A percentile compares a stretch with the other conserved stretches of the same genome.
These are phyloP conservation scores for Aureobasidium sp. DNA, from an alignment of 2,329 filamentous ascomycete species.

Conservation along the genomic window DNA sequence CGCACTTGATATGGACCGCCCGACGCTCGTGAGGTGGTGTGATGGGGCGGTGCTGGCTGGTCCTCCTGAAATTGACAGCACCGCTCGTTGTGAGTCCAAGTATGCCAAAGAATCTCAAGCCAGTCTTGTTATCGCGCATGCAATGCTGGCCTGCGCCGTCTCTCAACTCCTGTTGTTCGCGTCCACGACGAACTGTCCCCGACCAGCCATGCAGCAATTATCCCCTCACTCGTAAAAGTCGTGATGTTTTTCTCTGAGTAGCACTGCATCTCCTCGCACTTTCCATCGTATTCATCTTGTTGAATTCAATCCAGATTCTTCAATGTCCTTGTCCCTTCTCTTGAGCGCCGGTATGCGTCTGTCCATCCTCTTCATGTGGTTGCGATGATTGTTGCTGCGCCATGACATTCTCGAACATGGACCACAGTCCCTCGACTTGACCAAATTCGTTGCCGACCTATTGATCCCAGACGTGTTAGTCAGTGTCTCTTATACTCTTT, in stretches of 20 bases:
- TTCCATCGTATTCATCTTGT: background rate
- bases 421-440: slow-evolving; percentile 98
- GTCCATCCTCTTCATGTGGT: background rate
- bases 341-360: background rate
- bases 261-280: background rate
- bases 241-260: background rate
- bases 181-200: too few species aligned
- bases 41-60: too few species aligned
- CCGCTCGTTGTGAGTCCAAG: too few species aligned
- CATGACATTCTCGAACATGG: slow-evolving; percentile 98
- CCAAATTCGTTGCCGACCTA: slow-evolving; percentile 91
- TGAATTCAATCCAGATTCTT: background rate
- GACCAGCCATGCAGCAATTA: too few species aligned
- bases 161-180: too few species aligned
- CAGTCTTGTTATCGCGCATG: too few species aligned
- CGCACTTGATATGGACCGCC: too few species aligned
- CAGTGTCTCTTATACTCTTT: background rate
- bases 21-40: too few species aligned
- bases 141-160: too few species aligned
- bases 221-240: background rate
- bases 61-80: too few species aligned
- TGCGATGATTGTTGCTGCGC: slow-evolving; percentile 48
- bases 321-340: background rate
- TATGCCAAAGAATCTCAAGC: too few species aligned
- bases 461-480: slow-evolving; percentile 30